These are phyloP conservation scores for Boletus smithii DNA, from an alignment of 1,284 basidiomycete genomes.

Conservation along the genomic window DNA sequence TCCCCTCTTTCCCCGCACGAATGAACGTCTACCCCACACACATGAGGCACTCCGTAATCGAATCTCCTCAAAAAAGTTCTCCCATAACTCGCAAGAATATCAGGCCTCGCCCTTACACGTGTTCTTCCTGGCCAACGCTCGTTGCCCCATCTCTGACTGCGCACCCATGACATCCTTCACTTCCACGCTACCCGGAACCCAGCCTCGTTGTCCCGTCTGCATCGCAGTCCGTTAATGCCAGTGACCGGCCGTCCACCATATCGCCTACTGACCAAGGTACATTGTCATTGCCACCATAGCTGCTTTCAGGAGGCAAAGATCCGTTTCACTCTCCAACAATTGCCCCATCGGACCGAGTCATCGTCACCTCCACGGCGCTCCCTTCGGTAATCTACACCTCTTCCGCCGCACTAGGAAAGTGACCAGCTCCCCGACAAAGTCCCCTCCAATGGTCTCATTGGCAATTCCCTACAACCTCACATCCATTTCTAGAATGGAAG, in stretches of 20 bases:
- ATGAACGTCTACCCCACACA: constrained; percentile 20
- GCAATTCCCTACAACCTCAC: neutral
- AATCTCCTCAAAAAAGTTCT: neutral
- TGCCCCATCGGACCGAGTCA: constrained; percentile 12
- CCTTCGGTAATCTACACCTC: constrained; percentile 14
- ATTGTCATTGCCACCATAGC: no score
- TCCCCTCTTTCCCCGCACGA: constrained; percentile 27
- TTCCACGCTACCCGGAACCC: neutral
- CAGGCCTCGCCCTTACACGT: no score
- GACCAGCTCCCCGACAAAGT: constrained; percentile 1
- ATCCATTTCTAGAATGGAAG: constrained; percentile 16
- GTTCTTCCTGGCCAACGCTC: no score
- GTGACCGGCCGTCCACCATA: no score
- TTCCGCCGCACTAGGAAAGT: neutral
- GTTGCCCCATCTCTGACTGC: no score
- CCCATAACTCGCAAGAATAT: neutral
- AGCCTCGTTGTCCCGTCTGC: neutral
- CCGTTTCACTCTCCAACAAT: constrained; percentile 4
- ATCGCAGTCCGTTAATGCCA: neutral
- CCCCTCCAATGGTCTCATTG: neutral
- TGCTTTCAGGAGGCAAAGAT: no score
- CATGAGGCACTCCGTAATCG: neutral
- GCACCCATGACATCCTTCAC: neutral
- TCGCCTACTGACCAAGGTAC: no score
- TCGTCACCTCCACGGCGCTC: neutral